Base-by-base conservation (phyloP, 2,329 filamentous ascomycete species). In the Aspergillus sp. region DNA sequence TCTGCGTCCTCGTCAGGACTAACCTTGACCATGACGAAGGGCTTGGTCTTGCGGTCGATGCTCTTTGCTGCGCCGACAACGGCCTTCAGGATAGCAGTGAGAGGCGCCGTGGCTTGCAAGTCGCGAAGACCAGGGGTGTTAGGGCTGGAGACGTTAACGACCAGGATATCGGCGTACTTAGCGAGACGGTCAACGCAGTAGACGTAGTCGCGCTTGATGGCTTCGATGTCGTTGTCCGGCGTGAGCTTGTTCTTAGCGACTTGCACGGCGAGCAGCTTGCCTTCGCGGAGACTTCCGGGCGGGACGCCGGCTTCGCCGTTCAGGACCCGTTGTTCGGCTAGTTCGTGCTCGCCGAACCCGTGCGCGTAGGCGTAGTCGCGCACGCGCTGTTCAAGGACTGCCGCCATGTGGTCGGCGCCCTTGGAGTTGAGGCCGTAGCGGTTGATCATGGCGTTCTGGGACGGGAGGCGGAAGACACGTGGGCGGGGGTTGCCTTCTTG, bases 211-310 rank as follows among this genome's bases (percentile, higher is more conserved):
- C 85, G 83, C 54, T 84, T 86, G 15, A 98, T 89, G 32, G 92
- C 93, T 44, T 89, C 85, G 62, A 96, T 89, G 72, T 98, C 91
- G 51, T 83, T 83, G 72, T 96, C 93, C 19, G 92, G 87, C 0
- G 95, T 99, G 50, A 86, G 83, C 82, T 97, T 98, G 80, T 98
- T 98, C 86, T 99, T 99, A 54, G 94, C 93, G 44, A 98, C 87
- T 78, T 99, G 95, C 17, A 99, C 92, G 15, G 91, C 89, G 62
- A 99, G 82, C 60, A 97, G 80, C 62, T 89, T 87, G 13, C 93
- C 94, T 0, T 87, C 81, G 13, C 82, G 79, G 68, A 99, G 80
- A 76, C 90, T 91, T n/a, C 95, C 91, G 0, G 92, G 88, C 0
- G 92, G 91, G 0, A 96, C 91, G 39, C 86, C 70, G 47, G 88